Evolutionary conservation across 1,284 basidiomycete genomes (phyloP).

Genomic region (Grifola frondosa): DNA sequence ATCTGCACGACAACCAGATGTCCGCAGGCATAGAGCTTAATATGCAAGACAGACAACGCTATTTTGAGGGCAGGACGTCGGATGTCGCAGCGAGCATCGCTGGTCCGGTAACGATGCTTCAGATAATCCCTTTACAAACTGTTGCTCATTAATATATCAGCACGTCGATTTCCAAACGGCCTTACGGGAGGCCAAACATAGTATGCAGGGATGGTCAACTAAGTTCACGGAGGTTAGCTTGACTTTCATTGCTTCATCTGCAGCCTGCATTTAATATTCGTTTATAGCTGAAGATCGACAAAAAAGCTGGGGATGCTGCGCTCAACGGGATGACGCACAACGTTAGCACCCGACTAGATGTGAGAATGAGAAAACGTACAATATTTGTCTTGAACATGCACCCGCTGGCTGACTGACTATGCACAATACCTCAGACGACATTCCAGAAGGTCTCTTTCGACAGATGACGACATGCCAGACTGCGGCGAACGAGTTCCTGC

Average conservation of each 20-base stretch:
- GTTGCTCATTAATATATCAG: constrained; percentile 23
- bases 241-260: not conserved
- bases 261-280: not conserved
- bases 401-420: not conserved
- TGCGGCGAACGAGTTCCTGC: constrained; percentile 91
- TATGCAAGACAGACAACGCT: constrained; percentile 77
- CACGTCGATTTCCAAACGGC: constrained; percentile 44
- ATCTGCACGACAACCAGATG: constrained; percentile 70
- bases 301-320: constrained; percentile 63
- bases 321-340: constrained; percentile 77
- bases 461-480: constrained; percentile 90
- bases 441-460: constrained; percentile 76
- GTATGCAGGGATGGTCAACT: constrained; percentile 57
- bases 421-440: constrained; percentile 52
- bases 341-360: constrained; percentile 65
- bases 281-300: constrained; percentile 56
- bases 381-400: constrained; percentile 4
- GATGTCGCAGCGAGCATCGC: constrained; percentile 31
- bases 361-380: constrained; percentile 63
- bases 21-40: constrained; percentile 76
- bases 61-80: constrained; percentile 66
- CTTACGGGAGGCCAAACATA: constrained; percentile 44
- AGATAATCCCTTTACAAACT: constrained; percentile 6
- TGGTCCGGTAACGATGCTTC: constrained; percentile 37
- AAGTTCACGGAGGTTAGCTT: constrained; percentile 55